phyloP scores from a whole-genome alignment of 129 eudicot genomes.

The Flaveria bidentis region DNA sequence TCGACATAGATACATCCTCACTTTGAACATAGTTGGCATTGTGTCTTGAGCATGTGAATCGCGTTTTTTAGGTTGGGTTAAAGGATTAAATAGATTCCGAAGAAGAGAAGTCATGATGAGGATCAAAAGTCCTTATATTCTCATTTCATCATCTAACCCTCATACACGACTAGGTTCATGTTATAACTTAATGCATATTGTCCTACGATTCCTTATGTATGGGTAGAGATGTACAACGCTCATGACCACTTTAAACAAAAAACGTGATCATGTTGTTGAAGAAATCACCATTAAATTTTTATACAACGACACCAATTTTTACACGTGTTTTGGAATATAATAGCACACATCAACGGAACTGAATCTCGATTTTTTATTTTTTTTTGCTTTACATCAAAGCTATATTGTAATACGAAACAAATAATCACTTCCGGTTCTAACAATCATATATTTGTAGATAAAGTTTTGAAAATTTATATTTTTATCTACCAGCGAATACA shows the following conservation, averaged over 20 bases:
- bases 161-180: conserved; percentile 13
- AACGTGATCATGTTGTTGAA: not conserved
- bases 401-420: too few relatives aligned
- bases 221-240: not conserved
- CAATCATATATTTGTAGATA: too few relatives aligned
- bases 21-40: conserved; percentile 12
- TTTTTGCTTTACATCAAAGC: too few relatives aligned
- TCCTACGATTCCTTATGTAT: not conserved
- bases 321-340: not conserved
- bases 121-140: conserved; percentile 9
- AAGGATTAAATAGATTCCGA: not conserved
- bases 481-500: too few relatives aligned
- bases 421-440: too few relatives aligned
- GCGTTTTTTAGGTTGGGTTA: not conserved
- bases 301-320: not conserved
- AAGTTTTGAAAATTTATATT: too few relatives aligned
- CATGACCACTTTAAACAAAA: not conserved
- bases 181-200: not conserved
- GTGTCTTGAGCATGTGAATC: not conserved
- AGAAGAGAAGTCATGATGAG: not conserved
- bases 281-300: too few relatives aligned
- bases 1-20: not conserved
- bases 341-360: not conserved
- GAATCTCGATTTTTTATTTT: too few relatives aligned
- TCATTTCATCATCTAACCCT: conserved; percentile 14